Conservation (phyloP, 257 asterid species). For the Eustoma russellianum region DNA sequence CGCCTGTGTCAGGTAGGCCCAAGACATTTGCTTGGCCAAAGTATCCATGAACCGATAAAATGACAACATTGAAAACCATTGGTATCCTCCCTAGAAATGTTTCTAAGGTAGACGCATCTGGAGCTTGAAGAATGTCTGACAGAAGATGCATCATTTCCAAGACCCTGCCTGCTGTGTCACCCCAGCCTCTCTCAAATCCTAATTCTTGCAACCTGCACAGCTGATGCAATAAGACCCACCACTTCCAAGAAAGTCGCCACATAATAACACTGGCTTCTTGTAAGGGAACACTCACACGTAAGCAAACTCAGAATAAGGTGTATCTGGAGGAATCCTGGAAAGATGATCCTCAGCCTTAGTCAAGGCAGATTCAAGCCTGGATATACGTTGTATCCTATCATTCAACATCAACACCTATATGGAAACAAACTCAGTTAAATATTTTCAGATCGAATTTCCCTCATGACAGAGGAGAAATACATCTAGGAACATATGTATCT, state of each 20-base stretch:
- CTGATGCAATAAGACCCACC: neutral
- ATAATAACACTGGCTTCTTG: neutral
- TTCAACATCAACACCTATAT: slow-evolving; percentile 76
- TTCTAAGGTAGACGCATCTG: slow-evolving; percentile 81
- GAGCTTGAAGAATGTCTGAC: slow-evolving; percentile 92
- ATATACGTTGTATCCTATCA: slow-evolving; percentile 66
- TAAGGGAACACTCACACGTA: slow-evolving; percentile 42
- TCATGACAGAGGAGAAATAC: neutral
- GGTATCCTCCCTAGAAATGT: slow-evolving; percentile 91
- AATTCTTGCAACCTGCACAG: slow-evolving; percentile 75
- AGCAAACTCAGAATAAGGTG: slow-evolving; percentile 79
- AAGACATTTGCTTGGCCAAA: slow-evolving; percentile 98
- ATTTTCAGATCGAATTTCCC: neutral
- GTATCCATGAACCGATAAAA: slow-evolving; percentile 86
- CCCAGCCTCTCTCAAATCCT: slow-evolving; percentile 99
- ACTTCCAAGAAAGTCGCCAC: neutral
- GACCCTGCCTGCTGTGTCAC: slow-evolving; percentile 69
- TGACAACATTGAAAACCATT: slow-evolving; percentile 88
- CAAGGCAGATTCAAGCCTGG: slow-evolving; percentile 71
- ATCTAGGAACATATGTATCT: neutral
- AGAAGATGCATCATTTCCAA: slow-evolving; percentile 82
- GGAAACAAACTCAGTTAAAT: slow-evolving; percentile 4
- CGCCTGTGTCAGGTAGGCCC: slow-evolving; percentile 99
- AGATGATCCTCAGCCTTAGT: slow-evolving; percentile 72
- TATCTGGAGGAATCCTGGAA: slow-evolving; percentile 47